Base-by-base conservation (phyloP, 2,329 filamentous ascomycete species). In the Fusarium chuoi region DNA sequence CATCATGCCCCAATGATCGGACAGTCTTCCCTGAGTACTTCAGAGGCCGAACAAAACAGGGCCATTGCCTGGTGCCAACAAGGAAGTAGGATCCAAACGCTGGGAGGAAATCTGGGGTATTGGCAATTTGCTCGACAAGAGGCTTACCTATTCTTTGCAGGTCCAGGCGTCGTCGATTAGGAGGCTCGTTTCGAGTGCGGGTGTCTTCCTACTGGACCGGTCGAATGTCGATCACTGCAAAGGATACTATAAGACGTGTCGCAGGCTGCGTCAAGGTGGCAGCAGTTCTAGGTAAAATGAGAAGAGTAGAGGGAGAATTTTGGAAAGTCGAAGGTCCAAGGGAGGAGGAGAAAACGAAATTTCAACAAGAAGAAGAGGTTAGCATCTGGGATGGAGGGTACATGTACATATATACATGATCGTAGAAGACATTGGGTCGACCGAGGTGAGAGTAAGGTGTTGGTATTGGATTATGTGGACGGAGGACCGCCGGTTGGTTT, bases 401-500 rank as follows among this genome's bases (percentile, higher is more conserved):
- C 46, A 68, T 64, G 60, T 66, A 72, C 60, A 73, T 73, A 73
- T 67, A 61, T 73, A 71, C 46, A 72, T 67, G 35, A 35, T 28
- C 26, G 30, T 36, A 36, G 35, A 68, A 35, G 65, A 30, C 64
- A 62, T 68, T 55, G 20, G 52, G 48, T 68, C 28, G 24, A 39
- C 42, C 36, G 30, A 62, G 51, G 49, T 59, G 48, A 41, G 49
- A 38, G 49, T 46, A 42, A 45, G 49, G 46, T 60, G 36, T 36
- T 35, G 41, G 62, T 54, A 67, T 67, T 67, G 65, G 65, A 60
- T 56, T 71, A 46, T 52, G 28, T 57, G 58, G 65, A 72, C 69
- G 68, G 68, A 71, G 69, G 45, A 33, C 52, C 68, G 63, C 69
- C 69, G 63, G 68, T 72, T 65, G 63, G 68, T 68, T 72, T 46